These are phyloP conservation scores for Allomyces javanicus DNA, from an alignment of 192 early-diverging fungal species.

Conservation along the genomic window DNA sequence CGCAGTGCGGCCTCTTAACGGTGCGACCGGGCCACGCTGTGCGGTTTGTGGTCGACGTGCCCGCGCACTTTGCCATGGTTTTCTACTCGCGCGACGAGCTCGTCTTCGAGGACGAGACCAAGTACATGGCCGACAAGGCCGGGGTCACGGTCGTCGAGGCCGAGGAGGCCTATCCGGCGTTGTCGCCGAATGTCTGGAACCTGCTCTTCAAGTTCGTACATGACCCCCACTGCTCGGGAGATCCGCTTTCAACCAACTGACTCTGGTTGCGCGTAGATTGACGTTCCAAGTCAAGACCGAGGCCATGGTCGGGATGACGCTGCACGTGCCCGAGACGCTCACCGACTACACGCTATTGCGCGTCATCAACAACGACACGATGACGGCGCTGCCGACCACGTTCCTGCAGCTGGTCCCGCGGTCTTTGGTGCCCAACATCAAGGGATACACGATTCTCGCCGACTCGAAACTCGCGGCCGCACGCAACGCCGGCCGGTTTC, in stretches of 20 bases:
- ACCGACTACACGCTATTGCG: background rate
- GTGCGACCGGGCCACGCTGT: background rate
- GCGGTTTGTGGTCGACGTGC: background rate
- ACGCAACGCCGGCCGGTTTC: background rate
- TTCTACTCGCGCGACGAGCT: slow-evolving; percentile 2
- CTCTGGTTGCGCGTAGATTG: no score
- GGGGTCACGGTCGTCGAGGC: background rate
- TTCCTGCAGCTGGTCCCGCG: background rate
- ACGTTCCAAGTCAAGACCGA: no score
- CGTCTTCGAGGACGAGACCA: background rate
- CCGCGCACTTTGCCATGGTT: background rate
- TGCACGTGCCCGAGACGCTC: slow-evolving; percentile 1
- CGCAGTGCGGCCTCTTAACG: no score
- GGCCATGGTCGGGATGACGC: background rate
- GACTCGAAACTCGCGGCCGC: background rate
- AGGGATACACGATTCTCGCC: slow-evolving; percentile 3
- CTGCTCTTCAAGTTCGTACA: slow-evolving; percentile 1
- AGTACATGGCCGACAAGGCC: background rate
- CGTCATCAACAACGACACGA: slow-evolving; percentile 1
- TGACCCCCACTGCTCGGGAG: no score
- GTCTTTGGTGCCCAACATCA: background rate
- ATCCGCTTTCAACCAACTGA: no score
- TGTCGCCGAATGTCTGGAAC: background rate
- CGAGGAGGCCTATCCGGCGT: background rate
- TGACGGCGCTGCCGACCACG: background rate